Evolutionary conservation across 1,284 basidiomycete species (phyloP).

Genomic region (Exobasidium rhododendri): DNA sequence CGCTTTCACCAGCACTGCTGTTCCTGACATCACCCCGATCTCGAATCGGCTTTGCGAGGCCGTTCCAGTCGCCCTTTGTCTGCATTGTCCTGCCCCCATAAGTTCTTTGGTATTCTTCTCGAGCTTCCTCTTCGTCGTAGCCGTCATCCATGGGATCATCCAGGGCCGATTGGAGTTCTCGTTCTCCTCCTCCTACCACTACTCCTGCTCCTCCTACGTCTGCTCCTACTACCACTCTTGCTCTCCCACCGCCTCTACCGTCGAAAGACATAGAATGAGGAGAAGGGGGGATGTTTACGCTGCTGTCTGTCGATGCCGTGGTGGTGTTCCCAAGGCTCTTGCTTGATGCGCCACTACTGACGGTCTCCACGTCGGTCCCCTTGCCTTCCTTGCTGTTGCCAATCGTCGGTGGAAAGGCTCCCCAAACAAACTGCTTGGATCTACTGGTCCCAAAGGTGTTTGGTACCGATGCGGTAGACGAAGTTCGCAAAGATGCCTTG

Average conservation of each 20-base stretch:
- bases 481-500: conserved; percentile 2
- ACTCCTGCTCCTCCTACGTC: not conserved
- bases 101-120: conserved; percentile 9
- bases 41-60: conserved; percentile 3
- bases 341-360: not conserved
- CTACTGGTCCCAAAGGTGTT: not conserved
- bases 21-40: not conserved
- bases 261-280: too few species aligned
- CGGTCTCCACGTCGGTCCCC: not conserved
- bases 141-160: conserved; percentile 9
- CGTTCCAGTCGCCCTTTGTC: conserved; percentile 17
- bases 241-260: not conserved
- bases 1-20: conserved; percentile 5
- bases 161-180: not conserved
- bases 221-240: not conserved
- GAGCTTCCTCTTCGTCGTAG: conserved; percentile 12
- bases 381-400: not conserved
- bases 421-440: conserved; percentile 12
- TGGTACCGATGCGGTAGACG: not conserved
- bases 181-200: not conserved
- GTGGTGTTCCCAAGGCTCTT: not conserved
- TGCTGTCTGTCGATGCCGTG: not conserved
- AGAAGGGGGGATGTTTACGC: not conserved
- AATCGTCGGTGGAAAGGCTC: conserved; percentile 10
- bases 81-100: conserved; percentile 11